Percentiles rank a stretch among this genome's conserved stretches.
These are phyloP conservation scores for Penicillium nucicola DNA, from an alignment of 495 filamentous ascomycete species.

Conservation along the genomic window DNA sequence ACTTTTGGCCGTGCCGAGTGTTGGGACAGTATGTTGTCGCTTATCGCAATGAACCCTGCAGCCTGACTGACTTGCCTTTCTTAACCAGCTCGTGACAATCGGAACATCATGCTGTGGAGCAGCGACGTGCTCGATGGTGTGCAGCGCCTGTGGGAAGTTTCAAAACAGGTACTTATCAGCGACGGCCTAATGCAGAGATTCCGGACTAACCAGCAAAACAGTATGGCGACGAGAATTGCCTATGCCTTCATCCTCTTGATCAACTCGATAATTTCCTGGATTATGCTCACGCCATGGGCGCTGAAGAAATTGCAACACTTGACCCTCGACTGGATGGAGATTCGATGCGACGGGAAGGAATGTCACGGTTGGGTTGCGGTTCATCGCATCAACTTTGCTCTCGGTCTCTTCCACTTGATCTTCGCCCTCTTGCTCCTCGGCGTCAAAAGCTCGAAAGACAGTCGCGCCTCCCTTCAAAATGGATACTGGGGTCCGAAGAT, in stretches of 20 bases:
- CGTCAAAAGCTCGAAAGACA: constrained; percentile 81
- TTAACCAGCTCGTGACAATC: constrained; percentile 65
- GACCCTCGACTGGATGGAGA: constrained; percentile 91
- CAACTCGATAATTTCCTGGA: constrained; percentile 96
- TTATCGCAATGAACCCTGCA: constrained; percentile 20
- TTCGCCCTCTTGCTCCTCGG: constrained; percentile 82
- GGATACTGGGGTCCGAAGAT: constrained; percentile 90
- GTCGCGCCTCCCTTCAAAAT: constrained; percentile 86
- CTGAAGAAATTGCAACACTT: constrained; percentile 90
- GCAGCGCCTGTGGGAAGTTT: constrained; percentile 92
- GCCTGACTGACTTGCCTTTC: constrained; percentile 1
- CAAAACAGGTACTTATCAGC: constrained; percentile 69
- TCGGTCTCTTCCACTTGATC: constrained; percentile 88
- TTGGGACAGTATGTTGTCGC: constrained; percentile 68
- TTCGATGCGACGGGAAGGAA: constrained; percentile 83
- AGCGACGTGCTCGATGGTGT: constrained; percentile 90
- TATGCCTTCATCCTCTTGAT: constrained; percentile 94
- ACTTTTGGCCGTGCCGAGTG: constrained; percentile 79
- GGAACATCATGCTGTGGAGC: constrained; percentile 89
- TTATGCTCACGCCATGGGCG: constrained; percentile 99
- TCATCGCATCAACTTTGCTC: constrained; percentile 94
- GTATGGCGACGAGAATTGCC: constrained; percentile 94
- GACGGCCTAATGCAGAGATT: background rate
- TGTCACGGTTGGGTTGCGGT: constrained; percentile 96
- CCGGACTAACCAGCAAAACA: constrained; percentile 32